Evolutionary conservation across 495 filamentous ascomycete species (phyloP).

Genomic region (Penicillium arizonense): DNA sequence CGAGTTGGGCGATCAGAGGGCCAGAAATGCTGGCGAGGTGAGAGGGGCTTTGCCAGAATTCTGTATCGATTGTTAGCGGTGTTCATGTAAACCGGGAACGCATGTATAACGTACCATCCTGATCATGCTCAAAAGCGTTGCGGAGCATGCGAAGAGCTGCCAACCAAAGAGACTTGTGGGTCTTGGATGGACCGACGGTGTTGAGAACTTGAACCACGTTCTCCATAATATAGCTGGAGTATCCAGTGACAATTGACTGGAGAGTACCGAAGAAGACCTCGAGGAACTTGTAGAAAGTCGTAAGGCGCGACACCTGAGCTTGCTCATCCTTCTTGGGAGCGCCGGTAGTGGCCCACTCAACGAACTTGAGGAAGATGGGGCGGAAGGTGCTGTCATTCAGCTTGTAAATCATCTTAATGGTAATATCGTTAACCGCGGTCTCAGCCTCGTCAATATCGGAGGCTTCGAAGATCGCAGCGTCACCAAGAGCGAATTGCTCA

Average conservation of each 20-base stretch:
- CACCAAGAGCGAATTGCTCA: slow-evolving; percentile 38
- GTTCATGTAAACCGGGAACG: neutral
- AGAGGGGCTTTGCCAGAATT: slow-evolving; percentile 88
- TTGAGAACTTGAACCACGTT: slow-evolving; percentile 63
- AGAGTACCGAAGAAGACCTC: slow-evolving; percentile 75
- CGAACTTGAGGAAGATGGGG: slow-evolving; percentile 79
- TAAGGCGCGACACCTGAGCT: slow-evolving; percentile 55
- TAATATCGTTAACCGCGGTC: slow-evolving; percentile 58
- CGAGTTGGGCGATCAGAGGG: slow-evolving; percentile 67
- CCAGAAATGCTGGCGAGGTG: slow-evolving; percentile 72
- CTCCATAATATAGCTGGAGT: slow-evolving; percentile 81
- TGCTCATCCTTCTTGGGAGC: slow-evolving; percentile 58
- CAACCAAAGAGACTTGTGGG: slow-evolving; percentile 57
- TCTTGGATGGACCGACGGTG: slow-evolving; percentile 43
- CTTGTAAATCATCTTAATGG: slow-evolving; percentile 90
- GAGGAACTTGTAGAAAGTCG: slow-evolving; percentile 77
- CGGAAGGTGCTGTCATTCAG: slow-evolving; percentile 94
- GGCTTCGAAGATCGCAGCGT: slow-evolving; percentile 39
- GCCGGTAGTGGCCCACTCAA: slow-evolving; percentile 70
- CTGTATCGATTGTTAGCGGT: slow-evolving; percentile 23
- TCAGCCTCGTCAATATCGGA: slow-evolving; percentile 64
- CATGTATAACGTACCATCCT: slow-evolving; percentile 49
- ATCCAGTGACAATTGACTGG: slow-evolving; percentile 91
- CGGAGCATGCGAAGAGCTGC: slow-evolving; percentile 65
- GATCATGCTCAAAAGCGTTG: slow-evolving; percentile 77